Evolutionary conservation across 164 flowering plant species (phyloP).

Genomic region (Kingdonia uniflora): DNA sequence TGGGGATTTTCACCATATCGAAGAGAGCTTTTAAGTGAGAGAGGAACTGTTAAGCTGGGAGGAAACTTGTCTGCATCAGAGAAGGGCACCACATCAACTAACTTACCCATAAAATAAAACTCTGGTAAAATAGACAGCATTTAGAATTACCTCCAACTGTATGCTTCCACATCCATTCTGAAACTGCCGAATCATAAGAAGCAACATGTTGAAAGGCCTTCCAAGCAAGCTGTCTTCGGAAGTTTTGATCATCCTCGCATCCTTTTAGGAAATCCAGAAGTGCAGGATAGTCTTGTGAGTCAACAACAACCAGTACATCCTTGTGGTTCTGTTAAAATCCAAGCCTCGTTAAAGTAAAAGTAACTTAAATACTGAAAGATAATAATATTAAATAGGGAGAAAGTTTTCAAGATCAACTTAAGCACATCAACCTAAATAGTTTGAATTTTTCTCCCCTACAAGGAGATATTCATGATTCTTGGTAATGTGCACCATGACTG

Average conservation of each 20-base stretch:
- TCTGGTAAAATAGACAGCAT: neutral
- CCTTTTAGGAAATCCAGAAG: conserved; percentile 67
- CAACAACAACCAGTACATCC: conserved; percentile 92
- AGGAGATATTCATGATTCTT: too few species aligned
- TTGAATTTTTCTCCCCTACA: too few species aligned
- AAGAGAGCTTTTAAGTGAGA: conserved; percentile 59
- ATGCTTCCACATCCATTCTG: conserved; percentile 98
- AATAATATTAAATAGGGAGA: too few species aligned
- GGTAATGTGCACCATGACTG: too few species aligned
- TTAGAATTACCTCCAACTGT: conserved; percentile 41
- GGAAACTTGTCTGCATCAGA: conserved; percentile 61
- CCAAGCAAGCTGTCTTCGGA: conserved; percentile 85
- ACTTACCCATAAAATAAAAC: neutral
- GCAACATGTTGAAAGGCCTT: conserved; percentile 97
- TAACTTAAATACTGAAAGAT: too few species aligned
- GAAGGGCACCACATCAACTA: conserved; percentile 1
- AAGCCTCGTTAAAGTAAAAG: neutral
- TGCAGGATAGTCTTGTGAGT: conserved; percentile 66
- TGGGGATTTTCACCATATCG: conserved; percentile 99
- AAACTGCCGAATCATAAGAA: conserved; percentile 97
- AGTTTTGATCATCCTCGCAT: conserved; percentile 40
- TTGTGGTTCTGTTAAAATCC: conserved; percentile 71
- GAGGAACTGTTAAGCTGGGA: conserved; percentile 64
- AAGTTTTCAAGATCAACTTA: too few species aligned
- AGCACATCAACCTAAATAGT: too few species aligned